Base-by-base conservation (phyloP, 768 basidiomycete species). In the Dentipellis sp. region DNA sequence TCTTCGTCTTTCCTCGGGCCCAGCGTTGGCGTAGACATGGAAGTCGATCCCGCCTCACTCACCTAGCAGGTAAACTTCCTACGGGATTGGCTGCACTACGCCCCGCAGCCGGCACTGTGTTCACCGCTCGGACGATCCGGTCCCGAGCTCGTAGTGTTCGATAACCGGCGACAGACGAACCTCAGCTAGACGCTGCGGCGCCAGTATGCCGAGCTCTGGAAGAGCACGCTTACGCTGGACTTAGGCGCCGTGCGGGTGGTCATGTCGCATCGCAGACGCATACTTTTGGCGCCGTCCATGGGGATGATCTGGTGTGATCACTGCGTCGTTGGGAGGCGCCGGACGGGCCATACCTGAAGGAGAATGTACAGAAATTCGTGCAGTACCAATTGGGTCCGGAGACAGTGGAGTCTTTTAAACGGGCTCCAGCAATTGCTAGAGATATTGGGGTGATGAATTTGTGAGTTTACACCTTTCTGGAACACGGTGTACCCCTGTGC, bases 51-150 rank as follows among this genome's bases (percentile, higher is more conserved):
- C n/a, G n/a, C n/a, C n/a, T n/a, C n/a, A n/a, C n/a, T n/a, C n/a
- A n/a, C n/a, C n/a, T n/a, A n/a, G n/a, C n/a, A n/a, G n/a, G n/a
- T n/a, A n/a, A 94, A 93, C 69, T 97, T 97, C 68, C 79, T 79
- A 56, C 95, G 88, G 88, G 92, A 92, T 10, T 93, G 84, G 78
- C 86, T 93, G 3, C 85, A 91, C 68, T 91, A 91, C 64, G 80
- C 81, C 61, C 80, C 81, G 8, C 81, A 88, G 60, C 84, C 85
- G 2, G 87, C n/a, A n/a, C n/a, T n/a, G n/a, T n/a, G 88, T 9
- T 91, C 94, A 68, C 78, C 94, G 57, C 81, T 82, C 69, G 80
- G 86, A 62, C 88, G 78, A 8, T 82, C 83, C 1, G 63, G 67
- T 5, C 76, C 82, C 2, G 84, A 88, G 63, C 74, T 92, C 59